phyloP scores from a whole-genome alignment of 805 yeast genomes.

The Clavispora carvajalis region DNA sequence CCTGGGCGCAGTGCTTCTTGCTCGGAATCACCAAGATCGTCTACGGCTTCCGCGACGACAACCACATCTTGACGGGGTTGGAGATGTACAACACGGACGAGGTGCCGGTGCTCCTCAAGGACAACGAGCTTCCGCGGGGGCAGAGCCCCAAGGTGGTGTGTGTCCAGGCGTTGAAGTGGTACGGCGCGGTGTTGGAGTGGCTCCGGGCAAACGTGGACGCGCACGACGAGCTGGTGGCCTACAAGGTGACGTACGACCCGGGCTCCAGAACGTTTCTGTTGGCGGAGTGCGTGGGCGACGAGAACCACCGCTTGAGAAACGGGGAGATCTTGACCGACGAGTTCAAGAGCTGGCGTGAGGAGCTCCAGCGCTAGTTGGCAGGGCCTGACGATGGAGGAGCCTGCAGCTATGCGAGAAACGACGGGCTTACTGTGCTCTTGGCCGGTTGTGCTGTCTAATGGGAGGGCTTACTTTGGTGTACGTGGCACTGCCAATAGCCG shows the following conservation, averaged over 20 bases:
- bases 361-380: neutral
- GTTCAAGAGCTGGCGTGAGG: conserved; percentile 28
- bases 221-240: conserved; percentile 45
- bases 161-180: conserved; percentile 76
- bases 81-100: conserved; percentile 77
- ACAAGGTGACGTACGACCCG: conserved; percentile 54
- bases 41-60: conserved; percentile 82
- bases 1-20: conserved; percentile 94
- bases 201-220: conserved; percentile 46
- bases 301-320: conserved; percentile 16
- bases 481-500: no score
- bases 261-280: conserved; percentile 49
- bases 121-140: conserved; percentile 34
- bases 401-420: no score
- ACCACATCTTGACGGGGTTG: conserved; percentile 54
- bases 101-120: conserved; percentile 64
- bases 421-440: no score
- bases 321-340: conserved; percentile 23
- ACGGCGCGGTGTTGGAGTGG: conserved; percentile 83
- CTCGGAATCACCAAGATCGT: conserved; percentile 77
- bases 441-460: no score
- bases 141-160: conserved; percentile 54
- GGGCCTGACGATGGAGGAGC: neutral
- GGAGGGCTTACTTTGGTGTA: no score
- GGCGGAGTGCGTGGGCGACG: conserved; percentile 38